phyloP scores from a whole-genome alignment of 257 asterid genomes.

The Craterostigma plantagineum region DNA sequence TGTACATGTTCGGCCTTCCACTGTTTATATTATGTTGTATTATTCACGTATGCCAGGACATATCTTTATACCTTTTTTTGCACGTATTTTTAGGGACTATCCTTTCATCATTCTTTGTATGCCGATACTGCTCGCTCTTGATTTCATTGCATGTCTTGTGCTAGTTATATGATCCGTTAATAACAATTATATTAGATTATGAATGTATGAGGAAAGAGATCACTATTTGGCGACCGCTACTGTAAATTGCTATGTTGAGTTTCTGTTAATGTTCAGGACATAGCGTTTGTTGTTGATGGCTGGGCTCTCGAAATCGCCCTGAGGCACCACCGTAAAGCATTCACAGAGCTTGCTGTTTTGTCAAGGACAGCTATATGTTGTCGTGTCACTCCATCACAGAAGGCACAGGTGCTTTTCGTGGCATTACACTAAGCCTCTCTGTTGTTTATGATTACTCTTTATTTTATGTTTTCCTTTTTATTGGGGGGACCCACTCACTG shows the following conservation, averaged over 20 bases:
- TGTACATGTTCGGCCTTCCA: no score
- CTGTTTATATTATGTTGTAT: no score
- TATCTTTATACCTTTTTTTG: no score
- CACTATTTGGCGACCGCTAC: not conserved
- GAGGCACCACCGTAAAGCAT: conserved; percentile 69
- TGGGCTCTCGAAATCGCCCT: conserved; percentile 99
- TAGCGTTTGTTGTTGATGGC: conserved; percentile 95
- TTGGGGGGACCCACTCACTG: not conserved
- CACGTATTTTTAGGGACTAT: no score
- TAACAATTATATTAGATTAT: no score
- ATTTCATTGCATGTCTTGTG: no score
- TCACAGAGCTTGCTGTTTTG: conserved; percentile 84
- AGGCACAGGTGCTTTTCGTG: conserved; percentile 66
- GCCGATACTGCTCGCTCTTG: no score
- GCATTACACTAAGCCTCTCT: not conserved
- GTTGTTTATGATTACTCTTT: not conserved
- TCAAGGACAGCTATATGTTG: conserved; percentile 95
- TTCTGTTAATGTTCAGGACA: conserved; percentile 42
- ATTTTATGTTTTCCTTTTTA: not conserved
- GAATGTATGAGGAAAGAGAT: conserved; percentile 1
- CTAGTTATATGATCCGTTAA: no score
- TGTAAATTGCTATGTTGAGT: not conserved
- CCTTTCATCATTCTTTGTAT: no score
- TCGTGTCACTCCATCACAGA: conserved; percentile 98
- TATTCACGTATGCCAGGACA: no score